Conservation (phyloP, 2,329 filamentous ascomycete genomes). For the Pseudocercospora cruenta region DNA sequence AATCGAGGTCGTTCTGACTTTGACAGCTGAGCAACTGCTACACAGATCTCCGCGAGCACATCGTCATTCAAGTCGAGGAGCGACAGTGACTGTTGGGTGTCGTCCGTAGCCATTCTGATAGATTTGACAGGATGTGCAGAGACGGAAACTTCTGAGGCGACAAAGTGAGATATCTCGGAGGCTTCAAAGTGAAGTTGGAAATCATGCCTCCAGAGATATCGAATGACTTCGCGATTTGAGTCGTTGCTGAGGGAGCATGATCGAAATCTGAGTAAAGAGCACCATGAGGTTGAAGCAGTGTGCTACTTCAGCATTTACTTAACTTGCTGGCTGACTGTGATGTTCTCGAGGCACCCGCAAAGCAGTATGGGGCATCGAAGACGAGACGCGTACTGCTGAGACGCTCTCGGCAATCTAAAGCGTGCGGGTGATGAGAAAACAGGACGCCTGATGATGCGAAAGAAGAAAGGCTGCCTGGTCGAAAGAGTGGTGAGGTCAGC, state of each 20-base stretch:
- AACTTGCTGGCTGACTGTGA: neutral
- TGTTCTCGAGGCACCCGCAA: neutral
- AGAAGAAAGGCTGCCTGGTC: neutral
- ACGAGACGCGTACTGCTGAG: neutral
- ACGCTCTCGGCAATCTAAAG: neutral
- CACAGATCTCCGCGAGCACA: neutral
- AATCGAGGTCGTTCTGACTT: neutral
- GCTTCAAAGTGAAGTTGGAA: neutral
- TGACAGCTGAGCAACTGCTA: neutral
- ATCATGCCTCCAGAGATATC: neutral
- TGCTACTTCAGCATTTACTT: neutral
- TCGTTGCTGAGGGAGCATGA: neutral
- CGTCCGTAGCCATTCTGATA: neutral
- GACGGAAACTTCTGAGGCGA: neutral
- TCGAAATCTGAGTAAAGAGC: neutral
- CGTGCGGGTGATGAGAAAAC: neutral
- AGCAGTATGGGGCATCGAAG: neutral
- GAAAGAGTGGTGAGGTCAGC: neutral
- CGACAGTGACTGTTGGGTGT: neutral
- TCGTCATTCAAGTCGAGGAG: slow-evolving; percentile 1
- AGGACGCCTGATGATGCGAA: neutral
- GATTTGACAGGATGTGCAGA: too few relatives aligned
- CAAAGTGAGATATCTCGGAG: neutral
- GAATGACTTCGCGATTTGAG: neutral
- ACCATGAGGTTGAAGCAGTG: neutral